A percentile compares a stretch with the other conserved stretches of the same genome.
Conservation (phyloP, 2,329 filamentous ascomycete species). For the Trichoderma semiorbis region DNA sequence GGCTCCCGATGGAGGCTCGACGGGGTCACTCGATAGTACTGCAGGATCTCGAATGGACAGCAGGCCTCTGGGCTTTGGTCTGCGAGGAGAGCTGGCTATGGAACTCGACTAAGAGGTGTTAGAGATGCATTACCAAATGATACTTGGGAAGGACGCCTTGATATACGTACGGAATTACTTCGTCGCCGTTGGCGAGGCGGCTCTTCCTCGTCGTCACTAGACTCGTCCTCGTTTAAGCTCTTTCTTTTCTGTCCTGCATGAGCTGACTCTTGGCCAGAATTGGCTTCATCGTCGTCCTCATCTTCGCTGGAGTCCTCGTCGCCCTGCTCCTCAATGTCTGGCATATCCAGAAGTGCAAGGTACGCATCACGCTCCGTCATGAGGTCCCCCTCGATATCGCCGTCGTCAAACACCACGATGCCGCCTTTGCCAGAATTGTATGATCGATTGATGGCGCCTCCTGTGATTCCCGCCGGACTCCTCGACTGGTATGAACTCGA, state of each 20-base stretch:
- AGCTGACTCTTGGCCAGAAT: constrained; percentile 34
- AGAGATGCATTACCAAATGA: neutral
- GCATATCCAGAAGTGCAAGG: constrained; percentile 83
- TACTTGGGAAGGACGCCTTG: neutral
- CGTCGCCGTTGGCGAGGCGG: constrained; percentile 75
- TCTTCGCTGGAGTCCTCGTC: constrained; percentile 57
- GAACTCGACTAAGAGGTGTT: constrained; percentile 54
- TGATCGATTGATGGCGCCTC: constrained; percentile 65
- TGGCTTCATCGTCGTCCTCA: constrained; percentile 43
- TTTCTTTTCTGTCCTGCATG: constrained; percentile 69
- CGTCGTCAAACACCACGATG: constrained; percentile 92
- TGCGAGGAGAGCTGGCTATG: constrained; percentile 61
- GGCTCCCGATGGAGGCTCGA: constrained; percentile 55
- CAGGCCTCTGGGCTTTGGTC: constrained; percentile 58
- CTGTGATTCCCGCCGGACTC: constrained; percentile 63
- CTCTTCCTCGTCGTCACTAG: constrained; percentile 68
- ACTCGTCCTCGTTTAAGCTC: constrained; percentile 70
- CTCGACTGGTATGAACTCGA: constrained; percentile 47
- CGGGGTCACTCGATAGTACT: constrained; percentile 46
- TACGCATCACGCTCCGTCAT: constrained; percentile 74
- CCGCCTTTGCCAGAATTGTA: constrained; percentile 81
- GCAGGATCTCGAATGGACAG: constrained; percentile 49
- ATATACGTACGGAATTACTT: constrained; percentile 73
- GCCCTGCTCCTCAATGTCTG: constrained; percentile 76
- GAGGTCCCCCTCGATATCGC: constrained; percentile 86